Evolutionary conservation across 2,329 filamentous ascomycete genomes (phyloP), one percentile per base, ranked within the genome.

Genomic region (Fusarium sp.): DNA sequence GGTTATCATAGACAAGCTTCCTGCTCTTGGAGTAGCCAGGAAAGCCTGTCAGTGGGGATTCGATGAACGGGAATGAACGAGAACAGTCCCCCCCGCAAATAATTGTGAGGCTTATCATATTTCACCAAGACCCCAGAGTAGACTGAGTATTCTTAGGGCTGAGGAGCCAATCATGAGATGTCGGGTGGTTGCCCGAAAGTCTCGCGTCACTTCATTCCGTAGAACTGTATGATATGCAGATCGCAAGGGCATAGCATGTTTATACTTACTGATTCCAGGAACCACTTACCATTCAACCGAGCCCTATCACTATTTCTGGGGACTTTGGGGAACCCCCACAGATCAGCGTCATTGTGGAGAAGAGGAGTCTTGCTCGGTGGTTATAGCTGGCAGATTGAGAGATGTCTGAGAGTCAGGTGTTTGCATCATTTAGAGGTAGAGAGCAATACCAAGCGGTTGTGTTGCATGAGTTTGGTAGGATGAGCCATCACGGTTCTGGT

Each of bases 341-440:
- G 39, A 63, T 63, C 42, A 18, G 22, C 26, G 33, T 53, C 30
- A 56, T 56, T 56, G 36, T 65, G 48, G 59, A 38, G 59, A 64
- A 36, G 13, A 22, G 16, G 12, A 35, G n/a, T 42, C 14, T 31
- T 60, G 26, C 31, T 61, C 33, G 31, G 47, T 64, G 59, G 22
- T 38, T 57, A 24, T 12, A 50, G 8, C 28, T 66, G 22, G 59
- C 42, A 14, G 33, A 12, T 66, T 50, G 6, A 42, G 63, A 4
- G 44, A 63, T 33, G n/a, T 35, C 28, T n/a, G 38, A 35, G 28
- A 35, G 35, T 62, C 35, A 16, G 30, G 2, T 18, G 41, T 39
- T 35, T 62, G 35, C 28, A 58, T 62, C 41, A 24, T 36, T 30
- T 5, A 13, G 7, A 6, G 30, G 14, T 20, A 6, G 48, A 31